A percentile compares a stretch with the other conserved stretches of the same genome.
phyloP scores from a whole-genome alignment of 2,329 filamentous ascomycete species.

The Trichoderma cornu-damae region DNA sequence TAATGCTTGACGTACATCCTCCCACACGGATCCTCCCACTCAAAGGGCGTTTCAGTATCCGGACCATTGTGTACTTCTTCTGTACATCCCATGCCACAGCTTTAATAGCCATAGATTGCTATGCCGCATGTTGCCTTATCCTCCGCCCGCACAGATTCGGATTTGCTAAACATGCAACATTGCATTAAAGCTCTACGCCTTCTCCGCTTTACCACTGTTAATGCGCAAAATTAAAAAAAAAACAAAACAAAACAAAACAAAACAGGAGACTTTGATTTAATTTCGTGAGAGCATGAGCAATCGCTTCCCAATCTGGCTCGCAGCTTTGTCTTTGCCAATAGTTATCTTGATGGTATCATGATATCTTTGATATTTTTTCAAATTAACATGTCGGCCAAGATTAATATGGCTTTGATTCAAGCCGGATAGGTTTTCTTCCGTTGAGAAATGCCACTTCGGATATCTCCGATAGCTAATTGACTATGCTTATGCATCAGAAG shows the following conservation, averaged over 20 bases:
- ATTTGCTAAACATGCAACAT: slow-evolving; percentile 2
- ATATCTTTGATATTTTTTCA: too few species aligned
- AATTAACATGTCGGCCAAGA: not conserved
- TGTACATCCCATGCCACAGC: not conserved
- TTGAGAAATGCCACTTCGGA: not conserved
- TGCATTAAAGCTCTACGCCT: not conserved
- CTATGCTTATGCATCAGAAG: not conserved
- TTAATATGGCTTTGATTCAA: not conserved
- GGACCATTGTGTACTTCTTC: too few species aligned
- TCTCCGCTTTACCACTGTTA: slow-evolving; percentile 1
- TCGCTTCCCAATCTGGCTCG: not conserved
- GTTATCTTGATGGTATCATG: not conserved
- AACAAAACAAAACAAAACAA: too few species aligned
- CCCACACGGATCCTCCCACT: too few species aligned
- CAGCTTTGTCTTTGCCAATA: not conserved
- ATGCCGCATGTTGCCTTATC: not conserved
- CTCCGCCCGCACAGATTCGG: not conserved
- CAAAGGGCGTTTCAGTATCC: too few species aligned
- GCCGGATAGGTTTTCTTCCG: not conserved
- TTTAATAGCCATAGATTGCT: not conserved
- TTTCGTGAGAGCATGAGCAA: not conserved
- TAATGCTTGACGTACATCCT: not conserved
- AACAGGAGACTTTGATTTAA: not conserved
- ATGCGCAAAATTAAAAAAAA: not conserved
- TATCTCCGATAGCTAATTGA: slow-evolving; percentile 12